phyloP scores from a whole-genome alignment of 331 rosid genomes.

The Acacia pycnantha region DNA sequence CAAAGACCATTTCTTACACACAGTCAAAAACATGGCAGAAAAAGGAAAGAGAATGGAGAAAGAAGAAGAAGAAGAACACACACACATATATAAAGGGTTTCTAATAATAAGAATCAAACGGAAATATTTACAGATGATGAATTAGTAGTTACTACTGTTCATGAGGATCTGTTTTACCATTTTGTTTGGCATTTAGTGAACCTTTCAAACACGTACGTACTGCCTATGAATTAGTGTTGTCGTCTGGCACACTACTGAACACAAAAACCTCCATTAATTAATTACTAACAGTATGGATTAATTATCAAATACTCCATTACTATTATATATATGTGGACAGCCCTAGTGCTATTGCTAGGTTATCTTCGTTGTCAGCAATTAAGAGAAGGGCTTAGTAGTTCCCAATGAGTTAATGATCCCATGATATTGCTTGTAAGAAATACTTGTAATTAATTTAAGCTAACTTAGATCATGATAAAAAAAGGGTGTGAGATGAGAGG shows the following conservation, averaged over 20 bases:
- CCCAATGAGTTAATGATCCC: constrained; percentile 27
- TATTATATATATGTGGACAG: neutral
- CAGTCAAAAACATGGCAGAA: constrained; percentile 25
- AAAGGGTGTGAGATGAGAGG: neutral
- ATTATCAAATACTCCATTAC: neutral
- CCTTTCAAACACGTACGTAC: constrained; percentile 6
- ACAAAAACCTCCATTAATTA: constrained; percentile 19
- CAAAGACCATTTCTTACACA: constrained; percentile 23
- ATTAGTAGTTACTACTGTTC: neutral
- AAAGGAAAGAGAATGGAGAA: neutral
- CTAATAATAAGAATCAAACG: constrained; percentile 9
- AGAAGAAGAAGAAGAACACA: neutral
- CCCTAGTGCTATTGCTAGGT: constrained; percentile 15
- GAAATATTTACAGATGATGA: neutral
- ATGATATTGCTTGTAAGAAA: neutral
- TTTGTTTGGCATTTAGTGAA: constrained; percentile 24
- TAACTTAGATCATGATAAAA: neutral
- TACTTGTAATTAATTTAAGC: neutral
- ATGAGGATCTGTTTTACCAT: neutral
- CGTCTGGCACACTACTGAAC: constrained; percentile 10
- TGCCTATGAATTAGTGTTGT: constrained; percentile 34
- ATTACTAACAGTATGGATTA: neutral
- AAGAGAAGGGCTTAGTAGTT: constrained; percentile 24
- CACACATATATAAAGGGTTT: neutral
- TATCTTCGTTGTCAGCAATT: constrained; percentile 42